Evolutionary conservation across 2,329 filamentous ascomycete species (phyloP), one percentile per base, ranked within the genome.

Genomic region (Ophiocordyceps sinensis): DNA sequence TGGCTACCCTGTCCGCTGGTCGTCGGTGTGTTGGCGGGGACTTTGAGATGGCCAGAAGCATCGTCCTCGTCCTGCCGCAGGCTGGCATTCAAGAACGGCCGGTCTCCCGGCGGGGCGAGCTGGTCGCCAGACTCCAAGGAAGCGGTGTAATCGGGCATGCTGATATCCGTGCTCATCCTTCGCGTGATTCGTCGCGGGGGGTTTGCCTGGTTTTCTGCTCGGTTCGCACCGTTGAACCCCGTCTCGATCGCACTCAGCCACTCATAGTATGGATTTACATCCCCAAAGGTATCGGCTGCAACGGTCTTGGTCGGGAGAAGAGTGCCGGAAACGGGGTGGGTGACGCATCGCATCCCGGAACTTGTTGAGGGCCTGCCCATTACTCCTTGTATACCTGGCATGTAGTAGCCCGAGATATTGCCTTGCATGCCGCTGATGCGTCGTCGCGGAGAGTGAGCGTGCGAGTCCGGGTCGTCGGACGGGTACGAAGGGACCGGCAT

Each of bases 371-470:
- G n/a, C 29, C 42, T 44, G 10, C 28, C 10, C 10, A 39, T 21
- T 17, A 31, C 7, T 14, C 17, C 37, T 14, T 40, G 38, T 9
- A 37, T 35, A 9, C 31, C 15, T 15, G 42, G 41, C 14, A 41
- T 39, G 2, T 34, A n/a, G 26, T 45, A 43, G 3, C 17, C 23
- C 4, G 41, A 30, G 1, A 35, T 21, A 10, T 34, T 28, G 26
- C 38, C 39, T 23, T 28, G 42, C 5, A 38, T 23, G 3, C 31
- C 13, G 6, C 39, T 36, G 7, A 21, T 41, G n/a, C 53, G 58
- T 35, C 62, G 61, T 19, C 68, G 67, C 17, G 78, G 79, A 1
- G 79, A 82, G 50, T 83, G 78, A 2, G 71, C 63, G 52, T 83
- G 79, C 7, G 67, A 65, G n/a, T 78, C 71, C 3, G 67, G 59